Conservation (phyloP, 148 eudicot species). For the Camellia japonica region DNA sequence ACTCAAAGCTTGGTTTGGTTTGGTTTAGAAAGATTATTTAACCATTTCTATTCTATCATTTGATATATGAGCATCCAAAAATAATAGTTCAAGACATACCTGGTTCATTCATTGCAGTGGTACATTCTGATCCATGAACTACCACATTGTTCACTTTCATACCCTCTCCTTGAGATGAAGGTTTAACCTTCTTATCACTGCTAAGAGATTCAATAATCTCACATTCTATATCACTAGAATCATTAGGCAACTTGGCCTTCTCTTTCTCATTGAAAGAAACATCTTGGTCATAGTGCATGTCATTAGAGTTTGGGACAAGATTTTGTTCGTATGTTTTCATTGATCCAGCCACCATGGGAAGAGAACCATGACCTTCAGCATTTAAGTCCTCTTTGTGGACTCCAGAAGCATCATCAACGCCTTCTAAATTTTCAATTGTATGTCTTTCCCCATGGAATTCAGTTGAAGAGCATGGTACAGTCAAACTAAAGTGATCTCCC, state of each 20-base stretch:
- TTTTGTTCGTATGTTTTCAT: conserved; percentile 19
- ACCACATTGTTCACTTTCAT: conserved; percentile 18
- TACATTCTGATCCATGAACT: conserved; percentile 29
- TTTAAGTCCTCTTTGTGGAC: conserved; percentile 15
- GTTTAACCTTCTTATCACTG: conserved; percentile 18
- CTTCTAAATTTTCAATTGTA: conserved; percentile 17
- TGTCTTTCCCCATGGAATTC: conserved; percentile 10
- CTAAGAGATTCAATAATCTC: conserved; percentile 20
- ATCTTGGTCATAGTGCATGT: conserved; percentile 23
- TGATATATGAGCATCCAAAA: not conserved
- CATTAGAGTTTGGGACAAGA: not conserved
- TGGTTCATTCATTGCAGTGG: conserved; percentile 17
- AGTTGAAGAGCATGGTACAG: not conserved
- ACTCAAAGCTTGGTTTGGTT: no score
- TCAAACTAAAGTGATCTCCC: conserved; percentile 6
- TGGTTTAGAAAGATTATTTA: not conserved
- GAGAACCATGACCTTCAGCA: conserved; percentile 10
- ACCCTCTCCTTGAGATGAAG: conserved; percentile 24
- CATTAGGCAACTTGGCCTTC: not conserved
- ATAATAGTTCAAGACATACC: conserved; percentile 32
- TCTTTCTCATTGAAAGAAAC: conserved; percentile 23
- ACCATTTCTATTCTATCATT: not conserved
- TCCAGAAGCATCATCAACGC: conserved; percentile 16
- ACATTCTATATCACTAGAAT: conserved; percentile 21
- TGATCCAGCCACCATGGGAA: conserved; percentile 17